Evolutionary conservation across 202 grass and related monocot genomes (phyloP).

Genomic region (Panicum hallii): DNA sequence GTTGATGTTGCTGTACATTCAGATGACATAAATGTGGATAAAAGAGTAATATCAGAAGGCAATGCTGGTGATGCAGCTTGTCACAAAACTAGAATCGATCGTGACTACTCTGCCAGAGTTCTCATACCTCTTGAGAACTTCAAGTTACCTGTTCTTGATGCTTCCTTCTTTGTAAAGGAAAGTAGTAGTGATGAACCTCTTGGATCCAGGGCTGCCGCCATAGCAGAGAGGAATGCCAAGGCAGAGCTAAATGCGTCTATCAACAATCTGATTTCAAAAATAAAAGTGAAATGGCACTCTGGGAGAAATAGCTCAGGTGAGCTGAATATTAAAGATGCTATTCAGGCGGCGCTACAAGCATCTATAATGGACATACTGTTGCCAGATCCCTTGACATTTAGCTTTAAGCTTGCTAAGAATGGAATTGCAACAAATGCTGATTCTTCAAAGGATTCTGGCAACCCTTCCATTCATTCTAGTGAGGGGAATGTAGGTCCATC

Average conservation of each 20-base stretch:
- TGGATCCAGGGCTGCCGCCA: slow-evolving; percentile 51
- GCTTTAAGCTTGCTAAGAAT: slow-evolving; percentile 72
- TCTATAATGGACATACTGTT: slow-evolving; percentile 94
- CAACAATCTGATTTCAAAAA: slow-evolving; percentile 94
- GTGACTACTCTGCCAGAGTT: slow-evolving; percentile 93
- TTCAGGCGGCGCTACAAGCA: slow-evolving; percentile 85
- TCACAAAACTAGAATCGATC: slow-evolving; percentile 92
- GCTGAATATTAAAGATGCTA: slow-evolving; percentile 97
- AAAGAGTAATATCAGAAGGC: slow-evolving; percentile 40
- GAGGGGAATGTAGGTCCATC: slow-evolving; percentile 3
- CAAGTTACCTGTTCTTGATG: slow-evolving; percentile 96
- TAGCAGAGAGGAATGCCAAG: slow-evolving; percentile 90
- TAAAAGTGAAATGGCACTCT: slow-evolving; percentile 98
- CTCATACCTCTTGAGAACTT: slow-evolving; percentile 96
- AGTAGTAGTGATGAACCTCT: slow-evolving; percentile 53
- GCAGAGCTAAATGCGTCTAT: slow-evolving; percentile 93
- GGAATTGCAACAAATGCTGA: slow-evolving; percentile 31
- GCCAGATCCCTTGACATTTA: slow-evolving; percentile 93
- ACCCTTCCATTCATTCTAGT: slow-evolving; percentile 3
- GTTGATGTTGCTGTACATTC: slow-evolving; percentile 82
- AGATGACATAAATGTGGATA: slow-evolving; percentile 56
- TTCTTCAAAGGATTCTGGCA: slow-evolving; percentile 32
- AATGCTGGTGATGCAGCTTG: slow-evolving; percentile 50
- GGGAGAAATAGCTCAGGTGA: slow-evolving; percentile 96
- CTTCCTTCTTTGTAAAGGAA: slow-evolving; percentile 80